Percentiles rank a stretch among this genome's conserved stretches.
These are phyloP conservation scores for Venturiaceae sp. DNA, from an alignment of 2,329 filamentous ascomycete genomes.

Conservation along the genomic window DNA sequence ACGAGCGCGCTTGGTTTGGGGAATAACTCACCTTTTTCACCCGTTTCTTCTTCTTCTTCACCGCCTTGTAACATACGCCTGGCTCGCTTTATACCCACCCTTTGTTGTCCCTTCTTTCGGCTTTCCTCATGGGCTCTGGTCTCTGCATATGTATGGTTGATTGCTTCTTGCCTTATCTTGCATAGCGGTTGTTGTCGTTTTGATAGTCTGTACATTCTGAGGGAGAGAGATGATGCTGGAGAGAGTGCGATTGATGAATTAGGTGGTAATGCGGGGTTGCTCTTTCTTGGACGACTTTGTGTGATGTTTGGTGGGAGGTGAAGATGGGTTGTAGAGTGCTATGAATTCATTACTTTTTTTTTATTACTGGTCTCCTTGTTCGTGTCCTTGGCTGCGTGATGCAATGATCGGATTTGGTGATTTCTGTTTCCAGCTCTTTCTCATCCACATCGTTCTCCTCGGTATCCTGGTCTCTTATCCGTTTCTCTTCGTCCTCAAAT, in stretches of 20 bases:
- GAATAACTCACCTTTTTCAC: background rate
- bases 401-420: too few species aligned
- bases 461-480: too few species aligned
- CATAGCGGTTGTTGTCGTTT: background rate
- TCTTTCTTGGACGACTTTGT: background rate
- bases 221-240: too few species aligned
- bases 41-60: background rate
- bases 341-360: too few species aligned
- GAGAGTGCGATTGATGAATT: background rate
- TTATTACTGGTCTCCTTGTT: too few species aligned
- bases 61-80: background rate
- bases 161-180: background rate
- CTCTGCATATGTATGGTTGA: background rate
- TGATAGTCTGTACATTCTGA: background rate
- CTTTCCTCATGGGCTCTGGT: background rate
- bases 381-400: too few species aligned
- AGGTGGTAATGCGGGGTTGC: background rate
- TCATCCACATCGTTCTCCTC: too few species aligned
- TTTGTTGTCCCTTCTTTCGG: background rate
- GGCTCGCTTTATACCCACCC: conserved; percentile 1
- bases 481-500: too few species aligned
- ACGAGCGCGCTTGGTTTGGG: background rate
- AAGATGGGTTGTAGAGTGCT: background rate
- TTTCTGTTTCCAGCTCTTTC: too few species aligned
- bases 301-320: background rate